Percentiles rank a stretch among this genome's conserved stretches.
phyloP scores from a whole-genome alignment of 495 filamentous ascomycete genomes.

The Xylaria castorea region DNA sequence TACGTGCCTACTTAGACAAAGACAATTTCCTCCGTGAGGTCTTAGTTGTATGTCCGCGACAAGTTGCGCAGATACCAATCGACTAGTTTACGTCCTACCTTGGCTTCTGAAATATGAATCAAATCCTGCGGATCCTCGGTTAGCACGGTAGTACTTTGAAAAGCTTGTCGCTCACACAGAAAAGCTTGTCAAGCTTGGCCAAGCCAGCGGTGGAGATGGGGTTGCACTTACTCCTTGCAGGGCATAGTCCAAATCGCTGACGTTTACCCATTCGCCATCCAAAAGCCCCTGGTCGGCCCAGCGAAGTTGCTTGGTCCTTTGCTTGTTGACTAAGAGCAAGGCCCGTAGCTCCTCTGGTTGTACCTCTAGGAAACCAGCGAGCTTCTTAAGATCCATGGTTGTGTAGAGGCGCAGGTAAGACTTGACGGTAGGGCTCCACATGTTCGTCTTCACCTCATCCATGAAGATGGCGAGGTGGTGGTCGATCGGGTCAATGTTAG shows the following conservation, averaged over 20 bases:
- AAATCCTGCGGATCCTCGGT: conserved; percentile 65
- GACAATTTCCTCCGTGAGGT: conserved; percentile 9
- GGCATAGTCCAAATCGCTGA: conserved; percentile 94
- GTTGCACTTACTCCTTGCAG: conserved; percentile 76
- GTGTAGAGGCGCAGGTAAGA: conserved; percentile 99
- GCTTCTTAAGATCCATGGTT: conserved; percentile 98
- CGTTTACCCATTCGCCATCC: conserved; percentile 89
- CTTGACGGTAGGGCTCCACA: conserved; percentile 91
- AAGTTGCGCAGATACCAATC: conserved; percentile 99
- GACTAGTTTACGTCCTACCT: conserved; percentile 93
- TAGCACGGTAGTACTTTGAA: conserved; percentile 34
- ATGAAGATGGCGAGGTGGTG: conserved; percentile 98
- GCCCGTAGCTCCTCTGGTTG: conserved; percentile 89
- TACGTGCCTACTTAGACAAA: conserved; percentile 23
- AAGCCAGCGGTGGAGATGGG: conserved; percentile 10
- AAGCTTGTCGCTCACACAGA: conserved; percentile 20
- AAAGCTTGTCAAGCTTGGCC: conserved; percentile 28
- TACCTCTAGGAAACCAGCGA: conserved; percentile 95
- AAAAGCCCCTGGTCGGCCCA: conserved; percentile 90
- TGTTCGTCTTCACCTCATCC: conserved; percentile 98
- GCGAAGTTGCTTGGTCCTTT: conserved; percentile 92
- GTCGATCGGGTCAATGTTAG: conserved; percentile 96
- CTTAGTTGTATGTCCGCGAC: conserved; percentile 78
- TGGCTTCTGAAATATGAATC: conserved; percentile 98
- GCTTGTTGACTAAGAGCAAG: conserved; percentile 96